Percentiles rank a stretch among this genome's conserved stretches.
These are phyloP conservation scores for Cyclotella choctawhatcheeana DNA, from an alignment of 108 stramenopile genomes.

Conservation along the genomic window DNA sequence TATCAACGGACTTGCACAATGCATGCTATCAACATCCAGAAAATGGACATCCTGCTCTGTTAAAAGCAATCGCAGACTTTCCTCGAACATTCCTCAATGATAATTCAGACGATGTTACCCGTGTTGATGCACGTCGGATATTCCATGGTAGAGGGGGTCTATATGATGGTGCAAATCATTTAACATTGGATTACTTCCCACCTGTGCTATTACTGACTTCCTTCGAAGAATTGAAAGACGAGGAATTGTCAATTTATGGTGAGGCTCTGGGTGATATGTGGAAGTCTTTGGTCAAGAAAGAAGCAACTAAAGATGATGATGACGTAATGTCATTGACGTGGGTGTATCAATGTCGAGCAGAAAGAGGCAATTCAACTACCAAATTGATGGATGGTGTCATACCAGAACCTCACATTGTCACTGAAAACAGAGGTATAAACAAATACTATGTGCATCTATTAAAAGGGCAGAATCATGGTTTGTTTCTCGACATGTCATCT, in stretches of 20 bases:
- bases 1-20: too few species aligned
- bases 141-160: constrained; percentile 51
- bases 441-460: constrained; percentile 38
- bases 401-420: constrained; percentile 43
- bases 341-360: constrained; percentile 45
- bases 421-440: constrained; percentile 34
- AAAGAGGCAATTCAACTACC: constrained; percentile 16
- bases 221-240: constrained; percentile 14
- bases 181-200: constrained; percentile 50
- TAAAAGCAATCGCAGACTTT: constrained; percentile 10
- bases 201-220: constrained; percentile 49
- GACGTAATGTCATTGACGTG: constrained; percentile 18
- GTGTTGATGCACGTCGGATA: constrained; percentile 30
- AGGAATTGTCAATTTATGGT: constrained; percentile 8
- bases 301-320: not conserved
- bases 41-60: constrained; percentile 16
- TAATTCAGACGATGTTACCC: not conserved
- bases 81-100: not conserved
- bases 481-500: constrained; percentile 50
- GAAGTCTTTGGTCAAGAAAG: not conserved
- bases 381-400: constrained; percentile 22
- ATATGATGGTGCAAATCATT: constrained; percentile 44
- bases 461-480: constrained; percentile 45
- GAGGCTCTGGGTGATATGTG: not conserved
- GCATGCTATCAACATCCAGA: not conserved